Evolutionary conservation across 148 eudicot species (phyloP).

Genomic region (Beta vulgaris): DNA sequence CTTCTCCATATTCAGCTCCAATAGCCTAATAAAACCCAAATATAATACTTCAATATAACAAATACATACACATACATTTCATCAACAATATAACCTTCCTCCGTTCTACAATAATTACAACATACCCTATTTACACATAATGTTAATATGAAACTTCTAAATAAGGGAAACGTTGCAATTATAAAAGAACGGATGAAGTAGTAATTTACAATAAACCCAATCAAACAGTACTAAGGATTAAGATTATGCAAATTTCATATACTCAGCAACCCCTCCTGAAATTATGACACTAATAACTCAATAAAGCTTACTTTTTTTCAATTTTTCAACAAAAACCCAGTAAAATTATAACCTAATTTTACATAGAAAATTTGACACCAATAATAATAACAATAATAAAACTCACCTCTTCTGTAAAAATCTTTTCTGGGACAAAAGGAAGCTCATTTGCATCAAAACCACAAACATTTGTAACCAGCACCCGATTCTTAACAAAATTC

Average conservation of each 20-base stretch:
- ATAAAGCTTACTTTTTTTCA: neutral
- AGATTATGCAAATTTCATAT: neutral
- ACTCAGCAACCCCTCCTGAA: constrained; percentile 9
- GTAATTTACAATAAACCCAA: neutral
- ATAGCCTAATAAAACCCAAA: constrained; percentile 51
- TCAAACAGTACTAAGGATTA: neutral
- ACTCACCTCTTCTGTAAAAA: constrained; percentile 73
- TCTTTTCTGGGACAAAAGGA: constrained; percentile 46
- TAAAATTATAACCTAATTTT: neutral
- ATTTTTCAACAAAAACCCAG: constrained; percentile 8
- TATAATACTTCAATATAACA: neutral
- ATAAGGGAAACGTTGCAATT: too few species aligned
- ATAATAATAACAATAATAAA: neutral
- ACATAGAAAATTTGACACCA: neutral
- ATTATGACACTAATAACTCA: neutral
- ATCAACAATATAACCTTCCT: too few species aligned
- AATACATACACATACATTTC: neutral
- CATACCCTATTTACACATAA: too few species aligned
- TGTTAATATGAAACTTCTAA: too few species aligned
- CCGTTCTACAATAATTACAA: too few species aligned
- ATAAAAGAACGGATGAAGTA: too few species aligned
- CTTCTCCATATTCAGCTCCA: constrained; percentile 99
- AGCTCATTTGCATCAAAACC: constrained; percentile 60
- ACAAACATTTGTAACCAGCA: constrained; percentile 42
- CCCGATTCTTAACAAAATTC: constrained; percentile 29